phyloP scores from a whole-genome alignment of 2,329 filamentous ascomycete genomes.

The Macrophomina pseudophaseolina region DNA sequence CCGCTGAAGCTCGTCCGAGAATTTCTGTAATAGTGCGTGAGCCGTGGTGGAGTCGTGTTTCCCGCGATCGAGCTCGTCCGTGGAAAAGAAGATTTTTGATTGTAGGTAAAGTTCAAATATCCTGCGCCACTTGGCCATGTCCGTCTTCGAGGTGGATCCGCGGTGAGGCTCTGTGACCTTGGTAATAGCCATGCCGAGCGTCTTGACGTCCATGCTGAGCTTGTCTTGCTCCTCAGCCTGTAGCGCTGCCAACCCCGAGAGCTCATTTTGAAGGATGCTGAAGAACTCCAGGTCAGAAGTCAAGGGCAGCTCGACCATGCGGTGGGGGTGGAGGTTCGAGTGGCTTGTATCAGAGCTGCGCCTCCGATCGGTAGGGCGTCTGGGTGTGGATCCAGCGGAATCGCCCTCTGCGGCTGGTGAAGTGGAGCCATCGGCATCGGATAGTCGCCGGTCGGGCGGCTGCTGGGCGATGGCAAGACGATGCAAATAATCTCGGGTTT shows the following conservation, averaged over 20 bases:
- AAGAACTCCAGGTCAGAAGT: slow-evolving; percentile 83
- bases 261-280: slow-evolving; percentile 72
- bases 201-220: slow-evolving; percentile 67
- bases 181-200: slow-evolving; percentile 68
- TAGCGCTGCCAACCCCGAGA: slow-evolving; percentile 70
- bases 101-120: slow-evolving; percentile 84
- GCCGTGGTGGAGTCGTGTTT: slow-evolving; percentile 69
- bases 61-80: slow-evolving; percentile 72
- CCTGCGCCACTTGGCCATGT: slow-evolving; percentile 77
- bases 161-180: slow-evolving; percentile 68
- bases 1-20: slow-evolving; percentile 69
- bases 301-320: slow-evolving; percentile 73
- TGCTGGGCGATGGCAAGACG: slow-evolving; percentile 56
- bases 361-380: neutral
- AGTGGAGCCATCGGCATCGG: neutral
- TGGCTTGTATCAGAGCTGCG: neutral
- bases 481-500: slow-evolving; percentile 68
- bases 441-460: neutral
- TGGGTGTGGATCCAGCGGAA: neutral
- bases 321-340: slow-evolving; percentile 34
- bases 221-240: slow-evolving; percentile 69
- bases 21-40: slow-evolving; percentile 70
- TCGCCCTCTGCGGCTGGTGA: neutral
- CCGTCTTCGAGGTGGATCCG: slow-evolving; percentile 60
- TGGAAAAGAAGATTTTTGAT: slow-evolving; percentile 81